A percentile compares a stretch with the other conserved stretches of the same genome.
Conservation (phyloP, 306 rosid genomes). For the Vigna mungo region DNA sequence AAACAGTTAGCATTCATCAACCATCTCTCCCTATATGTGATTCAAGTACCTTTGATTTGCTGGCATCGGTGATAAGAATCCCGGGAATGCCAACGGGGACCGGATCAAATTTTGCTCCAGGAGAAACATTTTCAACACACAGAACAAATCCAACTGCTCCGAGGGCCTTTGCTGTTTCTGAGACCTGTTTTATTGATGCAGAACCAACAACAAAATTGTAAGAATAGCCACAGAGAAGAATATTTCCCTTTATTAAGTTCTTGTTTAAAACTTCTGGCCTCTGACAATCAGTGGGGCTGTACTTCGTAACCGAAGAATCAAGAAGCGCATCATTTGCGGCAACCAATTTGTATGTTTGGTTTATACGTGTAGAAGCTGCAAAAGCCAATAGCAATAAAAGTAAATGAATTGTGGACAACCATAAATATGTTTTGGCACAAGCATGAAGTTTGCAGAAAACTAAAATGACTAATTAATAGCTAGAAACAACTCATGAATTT, state of each 20-base stretch:
- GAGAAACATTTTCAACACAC: conserved; percentile 88
- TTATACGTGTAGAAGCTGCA: conserved; percentile 84
- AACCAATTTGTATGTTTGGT: conserved; percentile 80
- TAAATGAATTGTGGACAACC: conserved; percentile 16
- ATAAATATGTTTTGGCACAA: not conserved
- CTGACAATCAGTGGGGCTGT: conserved; percentile 94
- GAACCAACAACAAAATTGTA: conserved; percentile 87
- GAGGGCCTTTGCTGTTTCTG: conserved; percentile 91
- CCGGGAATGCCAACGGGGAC: conserved; percentile 94
- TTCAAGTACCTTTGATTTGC: conserved; percentile 78
- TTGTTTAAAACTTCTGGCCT: conserved; percentile 87
- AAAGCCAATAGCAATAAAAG: conserved; percentile 31
- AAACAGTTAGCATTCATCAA: conserved; percentile 21
- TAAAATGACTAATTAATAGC: not conserved
- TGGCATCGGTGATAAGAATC: conserved; percentile 80
- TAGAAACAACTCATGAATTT: not conserved
- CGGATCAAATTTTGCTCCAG: conserved; percentile 92
- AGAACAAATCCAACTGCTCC: conserved; percentile 99
- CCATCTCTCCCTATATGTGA: conserved; percentile 16
- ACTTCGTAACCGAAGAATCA: conserved; percentile 84
- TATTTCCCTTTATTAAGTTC: conserved; percentile 85
- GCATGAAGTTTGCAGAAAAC: conserved; percentile 36
- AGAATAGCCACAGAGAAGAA: conserved; percentile 98
- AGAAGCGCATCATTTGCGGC: conserved; percentile 89
- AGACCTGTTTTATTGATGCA: conserved; percentile 86